Percentiles rank a stretch among this genome's conserved stretches.
Conservation (phyloP, 192 early-diverging fungal genomes). For the Thamnidium elegans region DNA sequence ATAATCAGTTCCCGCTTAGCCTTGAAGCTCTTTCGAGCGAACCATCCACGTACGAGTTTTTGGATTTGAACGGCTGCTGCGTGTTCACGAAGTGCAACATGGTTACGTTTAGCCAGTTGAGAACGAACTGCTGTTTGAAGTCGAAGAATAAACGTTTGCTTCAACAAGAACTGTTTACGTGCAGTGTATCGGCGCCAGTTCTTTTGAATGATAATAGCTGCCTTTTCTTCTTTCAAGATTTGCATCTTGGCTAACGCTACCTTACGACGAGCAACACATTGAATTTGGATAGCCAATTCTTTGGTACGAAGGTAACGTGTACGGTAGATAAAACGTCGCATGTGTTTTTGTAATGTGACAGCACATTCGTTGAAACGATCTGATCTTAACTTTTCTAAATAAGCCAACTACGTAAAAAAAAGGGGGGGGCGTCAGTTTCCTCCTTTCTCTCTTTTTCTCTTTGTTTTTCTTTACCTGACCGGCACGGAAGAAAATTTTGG, state of each 20-base stretch:
- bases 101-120: constrained; percentile 59
- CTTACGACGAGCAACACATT: constrained; percentile 61
- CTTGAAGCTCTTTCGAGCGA: constrained; percentile 59
- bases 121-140: constrained; percentile 66
- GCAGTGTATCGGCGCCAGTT: constrained; percentile 64
- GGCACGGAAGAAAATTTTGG: constrained; percentile 99
- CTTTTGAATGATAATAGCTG: constrained; percentile 77
- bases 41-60: constrained; percentile 63
- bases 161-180: constrained; percentile 42
- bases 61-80: constrained; percentile 80
- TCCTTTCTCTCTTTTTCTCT: neutral
- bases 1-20: constrained; percentile 56
- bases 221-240: constrained; percentile 56
- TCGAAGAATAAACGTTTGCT: constrained; percentile 52
- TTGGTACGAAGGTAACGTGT: constrained; percentile 55
- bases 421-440: neutral
- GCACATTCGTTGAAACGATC: constrained; percentile 81
- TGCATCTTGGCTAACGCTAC: constrained; percentile 54
- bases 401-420: constrained; percentile 51
- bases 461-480: constrained; percentile 64
- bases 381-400: constrained; percentile 84
- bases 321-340: constrained; percentile 66
- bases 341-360: constrained; percentile 86
- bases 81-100: constrained; percentile 54
- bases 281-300: constrained; percentile 63